phyloP scores from a whole-genome alignment of 1,284 basidiomycete species.

The Leccinum ponderosum region DNA sequence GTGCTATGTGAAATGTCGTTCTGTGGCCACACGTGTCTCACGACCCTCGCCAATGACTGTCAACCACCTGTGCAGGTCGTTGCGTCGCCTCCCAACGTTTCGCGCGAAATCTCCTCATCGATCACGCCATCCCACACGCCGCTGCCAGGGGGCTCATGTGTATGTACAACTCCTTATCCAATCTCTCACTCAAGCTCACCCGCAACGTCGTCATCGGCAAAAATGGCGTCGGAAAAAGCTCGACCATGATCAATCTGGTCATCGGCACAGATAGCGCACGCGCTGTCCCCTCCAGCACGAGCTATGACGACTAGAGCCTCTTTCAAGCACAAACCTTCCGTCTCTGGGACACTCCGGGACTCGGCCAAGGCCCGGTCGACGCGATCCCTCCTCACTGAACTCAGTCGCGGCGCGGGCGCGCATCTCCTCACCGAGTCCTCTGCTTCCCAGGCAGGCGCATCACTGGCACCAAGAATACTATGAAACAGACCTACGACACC shows the following conservation, averaged over 20 bases:
- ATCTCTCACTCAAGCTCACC: conserved; percentile 17
- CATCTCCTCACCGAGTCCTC: conserved; percentile 22
- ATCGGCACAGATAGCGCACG: conserved; percentile 15
- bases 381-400: conserved; percentile 29
- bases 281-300: conserved; percentile 23
- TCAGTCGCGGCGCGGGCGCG: conserved; percentile 18
- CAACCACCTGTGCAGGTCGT: conserved; percentile 20
- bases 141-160: neutral
- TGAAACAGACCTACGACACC: conserved; percentile 26
- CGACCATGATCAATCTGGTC: conserved; percentile 18
- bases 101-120: conserved; percentile 22
- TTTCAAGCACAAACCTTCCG: conserved; percentile 23
- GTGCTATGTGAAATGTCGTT: conserved; percentile 19
- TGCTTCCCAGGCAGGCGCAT: conserved; percentile 23
- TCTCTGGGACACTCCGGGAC: conserved; percentile 32
- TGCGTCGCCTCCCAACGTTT: conserved; percentile 17
- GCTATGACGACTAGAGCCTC: conserved; percentile 24
- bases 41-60: conserved; percentile 24
- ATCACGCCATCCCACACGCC: conserved; percentile 21
- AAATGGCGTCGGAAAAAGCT: conserved; percentile 30
- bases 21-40: conserved; percentile 23
- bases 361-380: conserved; percentile 16
- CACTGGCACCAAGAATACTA: conserved; percentile 8
- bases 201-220: conserved; percentile 27
- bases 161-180: conserved; percentile 7